Base-by-base conservation (phyloP, 345 rosid species). In the Pelargonium nanum region DNA sequence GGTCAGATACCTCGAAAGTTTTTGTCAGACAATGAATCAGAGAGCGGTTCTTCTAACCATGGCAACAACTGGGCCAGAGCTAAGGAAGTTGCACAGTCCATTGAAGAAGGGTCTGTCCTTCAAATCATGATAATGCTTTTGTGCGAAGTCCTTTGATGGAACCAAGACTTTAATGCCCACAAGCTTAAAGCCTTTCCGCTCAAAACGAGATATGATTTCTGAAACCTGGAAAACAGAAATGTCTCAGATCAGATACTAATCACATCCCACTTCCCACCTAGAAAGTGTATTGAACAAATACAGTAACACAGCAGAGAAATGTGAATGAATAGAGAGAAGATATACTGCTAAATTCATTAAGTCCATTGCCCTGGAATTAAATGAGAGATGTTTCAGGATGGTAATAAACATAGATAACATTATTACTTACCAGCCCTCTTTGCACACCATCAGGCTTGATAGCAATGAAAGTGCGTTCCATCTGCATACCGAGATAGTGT, bases 401-500 rank as follows among this genome's bases (percentile, higher is more conserved):
- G n/a, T n/a, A n/a, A n/a, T n/a, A n/a, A n/a, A n/a, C n/a, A n/a
- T n/a, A n/a, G n/a, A n/a, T n/a, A n/a, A n/a, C 32, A n/a, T n/a
- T n/a, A 63, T 16, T 53, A 52, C 76, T 74, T 83, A 93, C 99
- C 90, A 89, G 85, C 24, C 97, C 96, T 78, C 99, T 68, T 71
- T 93, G 99, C 57, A 93, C 94, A 54, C 99, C 99, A 69, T 89
- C 97, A 22, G 97, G 99, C 82, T 93, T 93, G 83, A 93, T 93
- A 57, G 99, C 99, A 20, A 93, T 93, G 83, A 93, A 89, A 58
- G 97, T 85, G 28, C 91, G 90, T 68, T 93, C 99, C 79, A 83
- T 56, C 99, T 93, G 81, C 44, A 2, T 6, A 22, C 12, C 1
- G 50, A 53, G 3, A 60, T 23, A 9, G 21, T 59, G 53, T 16